Evolutionary conservation across 371 early-diverging fungal genomes (phyloP).

Genomic region (Zychaea mexicana): DNA sequence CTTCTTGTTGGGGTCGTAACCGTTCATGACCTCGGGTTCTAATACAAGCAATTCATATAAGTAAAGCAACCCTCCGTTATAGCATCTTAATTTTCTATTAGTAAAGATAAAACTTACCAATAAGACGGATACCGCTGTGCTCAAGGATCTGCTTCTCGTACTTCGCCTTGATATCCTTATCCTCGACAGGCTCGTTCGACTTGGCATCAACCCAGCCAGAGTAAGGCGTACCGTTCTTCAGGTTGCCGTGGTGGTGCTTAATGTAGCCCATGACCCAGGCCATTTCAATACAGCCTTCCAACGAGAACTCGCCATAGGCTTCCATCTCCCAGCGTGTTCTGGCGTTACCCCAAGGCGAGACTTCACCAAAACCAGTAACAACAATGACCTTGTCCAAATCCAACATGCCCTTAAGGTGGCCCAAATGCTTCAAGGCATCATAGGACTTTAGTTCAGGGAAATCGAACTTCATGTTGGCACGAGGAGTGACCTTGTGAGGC

Average conservation of each 20-base stretch:
- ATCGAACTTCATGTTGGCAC: slow-evolving; percentile 93
- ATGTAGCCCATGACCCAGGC: slow-evolving; percentile 98
- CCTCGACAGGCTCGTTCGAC: slow-evolving; percentile 90
- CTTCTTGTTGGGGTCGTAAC: slow-evolving; percentile 92
- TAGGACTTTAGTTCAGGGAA: slow-evolving; percentile 81
- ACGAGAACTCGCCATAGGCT: slow-evolving; percentile 89
- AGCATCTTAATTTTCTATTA: neutral
- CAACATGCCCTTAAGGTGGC: slow-evolving; percentile 84
- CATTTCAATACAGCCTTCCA: slow-evolving; percentile 96
- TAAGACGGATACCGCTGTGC: slow-evolving; percentile 94
- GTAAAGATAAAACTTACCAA: slow-evolving; percentile 51
- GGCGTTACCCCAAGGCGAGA: slow-evolving; percentile 93
- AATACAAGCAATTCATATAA: neutral
- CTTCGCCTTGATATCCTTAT: slow-evolving; percentile 90
- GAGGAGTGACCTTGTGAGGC: slow-evolving; percentile 78
- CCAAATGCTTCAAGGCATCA: slow-evolving; percentile 69
- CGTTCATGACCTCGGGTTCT: slow-evolving; percentile 86
- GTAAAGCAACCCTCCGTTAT: neutral
- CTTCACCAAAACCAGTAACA: slow-evolving; percentile 94
- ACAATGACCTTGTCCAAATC: slow-evolving; percentile 94
- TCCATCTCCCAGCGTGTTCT: slow-evolving; percentile 99
- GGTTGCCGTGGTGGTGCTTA: slow-evolving; percentile 86
- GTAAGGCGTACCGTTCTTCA: slow-evolving; percentile 82
- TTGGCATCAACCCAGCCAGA: slow-evolving; percentile 95
- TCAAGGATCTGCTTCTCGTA: slow-evolving; percentile 92